Evolutionary conservation across 441 rosid genomes (phyloP).

Genomic region (Kokia cookei): DNA sequence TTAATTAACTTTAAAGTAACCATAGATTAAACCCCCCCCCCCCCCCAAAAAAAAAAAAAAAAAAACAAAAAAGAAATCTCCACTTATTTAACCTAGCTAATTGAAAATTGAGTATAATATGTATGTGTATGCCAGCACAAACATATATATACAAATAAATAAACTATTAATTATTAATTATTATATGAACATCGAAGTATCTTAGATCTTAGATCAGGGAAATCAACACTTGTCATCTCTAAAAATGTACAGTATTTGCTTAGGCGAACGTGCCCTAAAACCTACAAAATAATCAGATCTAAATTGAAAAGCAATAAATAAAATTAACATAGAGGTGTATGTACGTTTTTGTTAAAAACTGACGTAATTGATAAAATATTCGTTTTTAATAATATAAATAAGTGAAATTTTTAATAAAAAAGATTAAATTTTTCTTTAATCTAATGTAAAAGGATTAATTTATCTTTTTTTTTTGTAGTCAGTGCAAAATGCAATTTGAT

Average conservation of each 20-base stretch:
- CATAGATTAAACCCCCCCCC: background rate
- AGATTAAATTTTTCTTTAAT: too few relatives aligned
- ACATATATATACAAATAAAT: background rate
- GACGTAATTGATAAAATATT: accelerated
- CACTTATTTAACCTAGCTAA: background rate
- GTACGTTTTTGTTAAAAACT: too few relatives aligned
- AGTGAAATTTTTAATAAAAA: too few relatives aligned
- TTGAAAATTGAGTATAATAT: background rate
- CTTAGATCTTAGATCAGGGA: background rate
- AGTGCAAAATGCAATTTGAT: too few relatives aligned
- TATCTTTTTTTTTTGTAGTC: too few relatives aligned
- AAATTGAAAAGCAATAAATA: background rate
- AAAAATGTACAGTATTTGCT: background rate
- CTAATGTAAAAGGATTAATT: too few relatives aligned
- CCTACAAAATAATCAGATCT: background rate
- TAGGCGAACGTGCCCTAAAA: background rate
- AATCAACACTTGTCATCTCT: background rate
- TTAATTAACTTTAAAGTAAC: background rate
- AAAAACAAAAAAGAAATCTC: too few relatives aligned
- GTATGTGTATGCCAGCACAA: background rate
- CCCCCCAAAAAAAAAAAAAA: too few relatives aligned
- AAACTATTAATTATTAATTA: background rate
- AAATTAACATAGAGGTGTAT: too few relatives aligned
- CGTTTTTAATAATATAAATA: too few relatives aligned
- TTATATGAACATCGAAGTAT: background rate